Evolutionary conservation across 345 rosid species (phyloP).

Genomic region (Cardamine resedifolia): DNA sequence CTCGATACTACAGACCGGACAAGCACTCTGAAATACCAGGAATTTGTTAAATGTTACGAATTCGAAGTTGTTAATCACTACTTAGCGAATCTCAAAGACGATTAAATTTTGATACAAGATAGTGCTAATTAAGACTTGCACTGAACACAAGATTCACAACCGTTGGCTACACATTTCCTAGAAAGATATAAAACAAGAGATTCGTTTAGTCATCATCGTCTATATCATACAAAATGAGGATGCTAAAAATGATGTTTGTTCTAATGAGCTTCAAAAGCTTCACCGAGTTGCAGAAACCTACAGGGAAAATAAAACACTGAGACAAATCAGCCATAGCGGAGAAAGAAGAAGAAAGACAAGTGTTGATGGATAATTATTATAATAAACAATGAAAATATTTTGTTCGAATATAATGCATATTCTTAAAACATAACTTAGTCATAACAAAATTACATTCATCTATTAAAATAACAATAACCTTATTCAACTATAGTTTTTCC

Average conservation of each 20-base stretch:
- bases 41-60: not conserved
- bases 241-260: not conserved
- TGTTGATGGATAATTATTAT: not conserved
- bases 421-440: not conserved
- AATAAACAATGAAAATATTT: not conserved
- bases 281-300: slow-evolving; percentile 22
- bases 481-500: not conserved
- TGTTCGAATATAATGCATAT: not conserved
- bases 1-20: not conserved
- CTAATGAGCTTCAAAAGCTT: slow-evolving; percentile 6
- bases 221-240: slow-evolving; percentile 15
- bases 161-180: slow-evolving; percentile 19
- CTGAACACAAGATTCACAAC: slow-evolving; percentile 13
- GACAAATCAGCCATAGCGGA: not conserved
- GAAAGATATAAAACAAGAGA: not conserved
- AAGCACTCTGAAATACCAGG: not conserved
- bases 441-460: not conserved
- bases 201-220: not conserved
- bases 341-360: not conserved
- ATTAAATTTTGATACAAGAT: not conserved
- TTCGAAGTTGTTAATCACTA: not conserved
- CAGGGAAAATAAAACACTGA: not conserved
- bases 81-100: not conserved
- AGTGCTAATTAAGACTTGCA: slow-evolving; percentile 12
- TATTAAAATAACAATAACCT: not conserved